Evolutionary conservation across 257 asterid genomes (phyloP).

Genomic region (Gardenia jasminoides): DNA sequence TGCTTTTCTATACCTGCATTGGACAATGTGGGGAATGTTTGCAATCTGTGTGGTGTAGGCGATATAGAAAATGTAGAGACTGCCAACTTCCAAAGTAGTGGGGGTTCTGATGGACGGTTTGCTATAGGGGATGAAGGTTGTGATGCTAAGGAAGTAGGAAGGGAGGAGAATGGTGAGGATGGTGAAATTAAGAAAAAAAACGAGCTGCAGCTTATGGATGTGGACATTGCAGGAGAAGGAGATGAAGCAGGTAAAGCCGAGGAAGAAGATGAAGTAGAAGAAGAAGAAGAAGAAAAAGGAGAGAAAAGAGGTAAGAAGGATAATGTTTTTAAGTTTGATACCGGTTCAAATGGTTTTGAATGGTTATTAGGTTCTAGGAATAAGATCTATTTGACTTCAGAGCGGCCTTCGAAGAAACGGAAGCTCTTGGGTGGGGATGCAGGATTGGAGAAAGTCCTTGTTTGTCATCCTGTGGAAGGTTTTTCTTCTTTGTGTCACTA

Average conservation of each 20-base stretch:
- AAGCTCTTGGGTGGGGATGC: slow-evolving; percentile 90
- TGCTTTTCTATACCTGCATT: slow-evolving; percentile 43
- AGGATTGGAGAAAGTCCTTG: slow-evolving; percentile 84
- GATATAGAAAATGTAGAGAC: not conserved
- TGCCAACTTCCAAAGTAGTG: slow-evolving; percentile 26
- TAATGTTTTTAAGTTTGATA: slow-evolving; percentile 22
- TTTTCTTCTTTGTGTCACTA: slow-evolving; percentile 73
- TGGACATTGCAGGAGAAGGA: slow-evolving; percentile 39
- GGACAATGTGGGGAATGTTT: slow-evolving; percentile 5
- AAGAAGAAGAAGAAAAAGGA: not conserved
- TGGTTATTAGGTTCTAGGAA: slow-evolving; percentile 95
- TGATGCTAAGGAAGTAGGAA: slow-evolving; percentile 29
- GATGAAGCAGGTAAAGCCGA: slow-evolving; percentile 15
- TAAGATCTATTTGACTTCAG: slow-evolving; percentile 80
- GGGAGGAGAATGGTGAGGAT: slow-evolving; percentile 16
- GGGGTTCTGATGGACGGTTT: slow-evolving; percentile 20
- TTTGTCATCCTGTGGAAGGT: slow-evolving; percentile 71
- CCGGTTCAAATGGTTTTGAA: slow-evolving; percentile 63
- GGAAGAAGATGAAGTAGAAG: slow-evolving; percentile 9
- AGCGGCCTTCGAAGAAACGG: slow-evolving; percentile 85
- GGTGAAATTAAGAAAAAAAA: slow-evolving; percentile 35
- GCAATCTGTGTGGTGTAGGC: slow-evolving; percentile 7
- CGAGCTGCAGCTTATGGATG: slow-evolving; percentile 49
- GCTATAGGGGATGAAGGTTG: slow-evolving; percentile 23
- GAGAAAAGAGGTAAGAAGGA: slow-evolving; percentile 32